Base-by-base conservation (phyloP, 1,139 yeast genomes). In the Candida tetrigidarum region DNA sequence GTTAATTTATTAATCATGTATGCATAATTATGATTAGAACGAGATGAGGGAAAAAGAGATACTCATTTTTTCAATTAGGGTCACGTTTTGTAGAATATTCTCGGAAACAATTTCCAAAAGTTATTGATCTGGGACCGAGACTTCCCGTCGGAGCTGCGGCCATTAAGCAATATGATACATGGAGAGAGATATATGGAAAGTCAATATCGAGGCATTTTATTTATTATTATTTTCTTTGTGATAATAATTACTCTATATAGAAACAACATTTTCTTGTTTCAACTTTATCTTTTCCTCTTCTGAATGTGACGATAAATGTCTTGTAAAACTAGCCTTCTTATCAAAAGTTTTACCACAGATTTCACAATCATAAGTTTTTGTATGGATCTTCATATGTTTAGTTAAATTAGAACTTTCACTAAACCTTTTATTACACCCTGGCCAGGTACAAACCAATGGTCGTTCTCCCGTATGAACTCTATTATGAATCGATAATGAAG, bases 351-450 rank as follows among this genome's bases (percentile, higher is more conserved):
- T 70, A 8, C 76, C 67, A 59, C 91, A 84, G 11, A 55, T 52
- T 2, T 64, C 69, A 59, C 91, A 84, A 43, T 67, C 71, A 58
- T 62, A 80, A 28, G 64, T 61, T 49, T 82, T 74, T 35, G 67
- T 64, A 60, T 86, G 95, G 2, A 78, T 80, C 57, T 80, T 86
- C 84, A 89, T 80, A 62, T 93, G 99, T 58, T 93, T 93, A 19
- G 90, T 84, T 55, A 92, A 71, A 60, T 93, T 92, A 12, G 96
- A 86, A 37, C 93, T 83, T 61, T 93, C 98, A 49, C 95, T 85
- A 59, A 93, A 93, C 43, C 90, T 69, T 63, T 89, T 90, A 19
- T 81, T 85, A 62, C 99, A 93, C 0, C 90, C 87, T 0, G 86
- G 86, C 68, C 80, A 78, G 52, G 83, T 84, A 64, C 99, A 93